Percentiles rank a stretch among this genome's conserved stretches.
Evolutionary conservation across 2,329 filamentous ascomycete genomes (phyloP).

Genomic region (Nemania sp.): DNA sequence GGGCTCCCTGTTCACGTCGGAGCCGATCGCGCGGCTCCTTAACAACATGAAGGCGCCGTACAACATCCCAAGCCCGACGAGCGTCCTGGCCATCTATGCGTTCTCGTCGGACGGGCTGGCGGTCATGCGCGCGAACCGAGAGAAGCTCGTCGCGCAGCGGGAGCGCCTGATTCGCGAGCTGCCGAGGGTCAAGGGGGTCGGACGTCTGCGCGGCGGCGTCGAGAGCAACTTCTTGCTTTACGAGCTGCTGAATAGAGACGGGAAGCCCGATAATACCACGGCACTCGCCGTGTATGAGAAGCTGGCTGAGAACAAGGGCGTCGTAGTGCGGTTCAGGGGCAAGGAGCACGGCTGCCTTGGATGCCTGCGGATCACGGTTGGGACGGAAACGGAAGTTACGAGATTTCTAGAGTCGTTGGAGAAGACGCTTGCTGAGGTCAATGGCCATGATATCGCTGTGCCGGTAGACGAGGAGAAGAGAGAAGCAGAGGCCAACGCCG

Average conservation of each 20-base stretch:
- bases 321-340: slow-evolving; percentile 91
- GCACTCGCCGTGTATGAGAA: slow-evolving; percentile 82
- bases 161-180: slow-evolving; percentile 76
- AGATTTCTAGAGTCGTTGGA: slow-evolving; percentile 74
- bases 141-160: slow-evolving; percentile 75
- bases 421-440: slow-evolving; percentile 52
- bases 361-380: slow-evolving; percentile 88
- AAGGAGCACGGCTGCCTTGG: slow-evolving; percentile 90
- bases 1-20: slow-evolving; percentile 79
- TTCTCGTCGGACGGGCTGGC: slow-evolving; percentile 69
- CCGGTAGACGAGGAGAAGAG: slow-evolving; percentile 43
- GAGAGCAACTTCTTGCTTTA: slow-evolving; percentile 90
- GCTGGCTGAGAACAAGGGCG: slow-evolving; percentile 82
- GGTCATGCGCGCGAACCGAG: slow-evolving; percentile 72
- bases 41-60: slow-evolving; percentile 97
- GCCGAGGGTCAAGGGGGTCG: slow-evolving; percentile 76
- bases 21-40: slow-evolving; percentile 75
- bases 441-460: slow-evolving; percentile 35
- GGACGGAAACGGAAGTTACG: slow-evolving; percentile 84
- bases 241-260: slow-evolving; percentile 76
- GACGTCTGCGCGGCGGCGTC: slow-evolving; percentile 76
- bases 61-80: slow-evolving; percentile 89
- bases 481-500: slow-evolving; percentile 43
- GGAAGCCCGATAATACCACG: slow-evolving; percentile 76
- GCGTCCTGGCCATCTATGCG: slow-evolving; percentile 75